Conservation (phyloP, 345 rosid species). For the Dipteronia dyeriana region DNA sequence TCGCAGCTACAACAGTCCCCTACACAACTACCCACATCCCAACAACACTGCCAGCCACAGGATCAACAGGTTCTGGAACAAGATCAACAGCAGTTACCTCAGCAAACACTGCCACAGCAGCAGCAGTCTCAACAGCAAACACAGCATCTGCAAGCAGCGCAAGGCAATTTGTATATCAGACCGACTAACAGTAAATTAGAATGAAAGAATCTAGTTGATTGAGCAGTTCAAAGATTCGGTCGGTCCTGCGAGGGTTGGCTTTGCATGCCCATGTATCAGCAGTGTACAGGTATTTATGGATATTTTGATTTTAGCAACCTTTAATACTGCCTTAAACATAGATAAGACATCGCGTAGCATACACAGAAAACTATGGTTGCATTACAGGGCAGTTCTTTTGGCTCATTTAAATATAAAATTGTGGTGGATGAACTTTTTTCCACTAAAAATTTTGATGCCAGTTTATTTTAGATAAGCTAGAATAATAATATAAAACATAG, state of each 20-base stretch:
- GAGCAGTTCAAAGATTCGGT: constrained; percentile 50
- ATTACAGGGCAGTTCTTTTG: neutral
- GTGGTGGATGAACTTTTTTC: neutral
- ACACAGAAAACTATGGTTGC: neutral
- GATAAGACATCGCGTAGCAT: neutral
- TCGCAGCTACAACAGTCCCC: constrained; percentile 47
- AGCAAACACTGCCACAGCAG: constrained; percentile 33
- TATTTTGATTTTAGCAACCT: neutral
- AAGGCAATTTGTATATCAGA: constrained; percentile 58
- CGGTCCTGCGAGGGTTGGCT: constrained; percentile 48
- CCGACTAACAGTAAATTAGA: constrained; percentile 67
- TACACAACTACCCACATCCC: constrained; percentile 41
- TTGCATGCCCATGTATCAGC: constrained; percentile 59
- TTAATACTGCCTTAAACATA: neutral
- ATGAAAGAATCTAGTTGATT: constrained; percentile 45
- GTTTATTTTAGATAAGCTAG: neutral
- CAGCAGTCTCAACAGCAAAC: constrained; percentile 60
- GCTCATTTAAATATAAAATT: neutral
- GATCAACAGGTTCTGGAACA: constrained; percentile 45
- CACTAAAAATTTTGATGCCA: neutral
- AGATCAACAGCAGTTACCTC: constrained; percentile 38
- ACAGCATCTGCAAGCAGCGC: constrained; percentile 61
- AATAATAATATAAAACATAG: neutral
- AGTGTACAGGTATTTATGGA: constrained; percentile 68
- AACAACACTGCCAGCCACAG: constrained; percentile 49